A percentile compares a stretch with the other conserved stretches of the same genome.
Conservation (phyloP, 371 early-diverging fungal species). For the Umbelopsis sp. region DNA sequence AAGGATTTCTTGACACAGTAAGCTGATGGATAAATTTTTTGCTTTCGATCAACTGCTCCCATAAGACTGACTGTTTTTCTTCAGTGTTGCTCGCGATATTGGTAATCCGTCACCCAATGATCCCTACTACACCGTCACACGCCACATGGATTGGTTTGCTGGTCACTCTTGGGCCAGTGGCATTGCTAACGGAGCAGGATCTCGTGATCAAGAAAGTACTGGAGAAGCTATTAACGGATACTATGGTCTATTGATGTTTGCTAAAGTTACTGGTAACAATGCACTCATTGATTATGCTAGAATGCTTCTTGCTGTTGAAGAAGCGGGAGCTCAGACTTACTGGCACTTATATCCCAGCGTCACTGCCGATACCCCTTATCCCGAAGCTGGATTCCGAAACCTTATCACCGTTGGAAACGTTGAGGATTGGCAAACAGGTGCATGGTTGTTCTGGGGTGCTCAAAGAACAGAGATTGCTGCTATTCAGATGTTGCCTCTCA, state of each 20-base stretch:
- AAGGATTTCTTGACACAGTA: slow-evolving; percentile 18
- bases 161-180: slow-evolving; percentile 21
- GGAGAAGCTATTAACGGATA: slow-evolving; percentile 19
- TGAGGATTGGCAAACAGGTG: slow-evolving; percentile 18
- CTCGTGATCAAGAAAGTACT: slow-evolving; percentile 19
- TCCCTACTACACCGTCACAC: slow-evolving; percentile 18
- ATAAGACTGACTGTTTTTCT: too few relatives aligned
- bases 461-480: slow-evolving; percentile 18
- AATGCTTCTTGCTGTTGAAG: slow-evolving; percentile 17
- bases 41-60: too few relatives aligned
- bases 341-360: slow-evolving; percentile 16
- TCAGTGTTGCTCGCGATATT: slow-evolving; percentile 16
- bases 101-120: slow-evolving; percentile 17
- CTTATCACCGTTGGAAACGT: slow-evolving; percentile 15
- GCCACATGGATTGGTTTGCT: slow-evolving; percentile 20
- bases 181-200: slow-evolving; percentile 18
- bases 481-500: slow-evolving; percentile 18
- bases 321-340: slow-evolving; percentile 18
- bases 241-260: slow-evolving; percentile 8
- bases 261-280: slow-evolving; percentile 1
- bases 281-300: slow-evolving; percentile 17
- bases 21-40: background rate
- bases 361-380: slow-evolving; percentile 11
- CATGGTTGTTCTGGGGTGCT: slow-evolving; percentile 20
- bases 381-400: background rate